Percentiles rank a stretch among this genome's conserved stretches.
These are phyloP conservation scores for Biscogniauxia sp. DNA, from an alignment of 2,329 filamentous ascomycete species.

Conservation along the genomic window DNA sequence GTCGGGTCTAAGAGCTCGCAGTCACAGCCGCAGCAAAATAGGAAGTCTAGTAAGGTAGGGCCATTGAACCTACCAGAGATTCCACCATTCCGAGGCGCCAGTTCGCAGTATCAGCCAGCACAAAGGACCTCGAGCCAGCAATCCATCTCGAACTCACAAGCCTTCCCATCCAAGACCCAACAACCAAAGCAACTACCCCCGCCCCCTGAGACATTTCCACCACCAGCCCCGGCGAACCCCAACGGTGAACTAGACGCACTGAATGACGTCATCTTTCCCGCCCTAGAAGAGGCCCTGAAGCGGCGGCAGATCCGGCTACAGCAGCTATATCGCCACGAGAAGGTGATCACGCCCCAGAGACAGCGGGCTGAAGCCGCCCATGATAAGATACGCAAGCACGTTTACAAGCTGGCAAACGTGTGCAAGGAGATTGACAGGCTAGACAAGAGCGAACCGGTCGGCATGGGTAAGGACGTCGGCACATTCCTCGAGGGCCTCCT, in stretches of 20 bases:
- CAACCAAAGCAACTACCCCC: conserved; percentile 46
- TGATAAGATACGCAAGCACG: conserved; percentile 76
- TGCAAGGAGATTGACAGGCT: conserved; percentile 89
- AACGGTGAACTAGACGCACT: conserved; percentile 79
- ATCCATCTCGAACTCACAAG: conserved; percentile 36
- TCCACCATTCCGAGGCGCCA: conserved; percentile 49
- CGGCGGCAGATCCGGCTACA: conserved; percentile 66
- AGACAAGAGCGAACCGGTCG: conserved; percentile 82
- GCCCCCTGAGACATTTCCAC: conserved; percentile 52
- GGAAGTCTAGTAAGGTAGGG: conserved; percentile 37
- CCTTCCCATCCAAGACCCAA: conserved; percentile 53
- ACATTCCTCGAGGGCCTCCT: conserved; percentile 89
- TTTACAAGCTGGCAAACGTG: conserved; percentile 76
- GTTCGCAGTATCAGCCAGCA: conserved; percentile 26
- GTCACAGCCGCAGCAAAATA: conserved; percentile 36
- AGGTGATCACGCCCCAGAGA: conserved; percentile 57
- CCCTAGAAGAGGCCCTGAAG: conserved; percentile 85
- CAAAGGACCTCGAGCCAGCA: conserved; percentile 28
- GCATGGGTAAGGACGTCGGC: conserved; percentile 88
- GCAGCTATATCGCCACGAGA: conserved; percentile 45
- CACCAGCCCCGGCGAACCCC: conserved; percentile 54
- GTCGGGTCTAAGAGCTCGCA: conserved; percentile 32
- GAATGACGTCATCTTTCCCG: conserved; percentile 88
- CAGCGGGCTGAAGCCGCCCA: conserved; percentile 71
- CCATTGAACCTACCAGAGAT: conserved; percentile 53